phyloP scores from a whole-genome alignment of 2,329 filamentous ascomycete species.

The Clarireedia paspali region DNA sequence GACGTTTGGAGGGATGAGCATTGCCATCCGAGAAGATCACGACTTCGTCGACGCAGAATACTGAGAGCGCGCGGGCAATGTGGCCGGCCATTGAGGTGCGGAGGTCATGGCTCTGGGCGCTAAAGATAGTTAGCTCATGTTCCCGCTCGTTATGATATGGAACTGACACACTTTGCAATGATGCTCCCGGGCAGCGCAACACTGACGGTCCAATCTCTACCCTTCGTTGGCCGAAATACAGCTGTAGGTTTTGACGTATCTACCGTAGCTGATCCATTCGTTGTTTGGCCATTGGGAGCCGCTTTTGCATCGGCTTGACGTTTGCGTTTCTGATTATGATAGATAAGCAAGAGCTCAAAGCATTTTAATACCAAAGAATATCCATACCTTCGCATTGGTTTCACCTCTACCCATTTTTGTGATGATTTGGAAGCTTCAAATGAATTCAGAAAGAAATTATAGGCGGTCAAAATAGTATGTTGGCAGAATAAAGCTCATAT shows the following conservation, averaged over 20 bases:
- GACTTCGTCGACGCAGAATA: slow-evolving; percentile 80
- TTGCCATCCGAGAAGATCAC: slow-evolving; percentile 72
- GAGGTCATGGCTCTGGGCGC: slow-evolving; percentile 45
- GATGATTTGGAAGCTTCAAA: not conserved
- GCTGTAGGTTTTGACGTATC: slow-evolving; percentile 59
- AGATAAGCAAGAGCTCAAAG: not conserved
- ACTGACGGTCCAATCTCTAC: slow-evolving; percentile 65
- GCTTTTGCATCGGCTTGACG: slow-evolving; percentile 24
- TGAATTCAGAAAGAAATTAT: slow-evolving; percentile 8
- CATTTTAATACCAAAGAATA: not conserved
- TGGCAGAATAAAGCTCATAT: slow-evolving; percentile 14
- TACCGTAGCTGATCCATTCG: slow-evolving; percentile 26
- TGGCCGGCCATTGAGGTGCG: slow-evolving; percentile 66
- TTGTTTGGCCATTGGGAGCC: slow-evolving; percentile 12
- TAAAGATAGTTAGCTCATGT: slow-evolving; percentile 1
- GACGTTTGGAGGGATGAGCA: slow-evolving; percentile 20
- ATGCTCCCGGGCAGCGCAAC: slow-evolving; percentile 74
- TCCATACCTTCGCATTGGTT: slow-evolving; percentile 25
- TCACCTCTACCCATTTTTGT: slow-evolving; percentile 26
- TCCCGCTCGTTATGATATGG: slow-evolving; percentile 5
- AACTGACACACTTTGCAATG: slow-evolving; percentile 54
- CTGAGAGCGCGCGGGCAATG: slow-evolving; percentile 71
- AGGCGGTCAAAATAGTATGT: slow-evolving; percentile 11
- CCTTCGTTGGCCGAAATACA: slow-evolving; percentile 56
- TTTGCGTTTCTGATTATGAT: slow-evolving; percentile 28